Base-by-base conservation (phyloP, 495 filamentous ascomycete species). In the Penicillium paxilli region DNA sequence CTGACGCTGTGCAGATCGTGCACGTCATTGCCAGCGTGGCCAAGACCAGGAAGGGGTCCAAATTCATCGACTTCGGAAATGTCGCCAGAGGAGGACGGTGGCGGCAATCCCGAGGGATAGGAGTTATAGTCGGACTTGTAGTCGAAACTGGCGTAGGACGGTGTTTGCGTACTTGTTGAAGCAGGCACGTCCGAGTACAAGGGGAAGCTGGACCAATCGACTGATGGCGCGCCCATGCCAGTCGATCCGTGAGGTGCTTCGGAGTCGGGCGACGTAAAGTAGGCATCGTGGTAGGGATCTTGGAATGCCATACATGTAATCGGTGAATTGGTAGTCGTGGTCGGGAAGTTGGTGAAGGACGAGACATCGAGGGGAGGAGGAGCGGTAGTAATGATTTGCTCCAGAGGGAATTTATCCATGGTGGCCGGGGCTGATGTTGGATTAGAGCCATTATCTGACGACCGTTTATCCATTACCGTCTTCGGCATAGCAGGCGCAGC, bases 191-290 rank as follows among this genome's bases (percentile, higher is more conserved):
- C 76, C 40, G 75, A 77, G 45, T 83, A 83, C 11, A 90, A 70
- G 46, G 87, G 85, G 59, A 87, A 85, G 48, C 86, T 83, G 35
- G 82, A 86, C 88, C 88, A 92, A 69, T 91, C 87, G 37, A 89
- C 84, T 6, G 85, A 81, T 10, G 80, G 76, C 9, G 84, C 82
- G 44, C 71, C 80, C 55, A 88, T 68, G 5, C 83, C 86, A 10
- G 86, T 82, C 51, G 87, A 88, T 57, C 85, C 83, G 46, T 87
- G 70, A 12, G 87, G 82, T 49, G 80, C 65, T 10, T 92, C 89
- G 49, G 80, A 74, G 48, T 90, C 87, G 1, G 82, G 82, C 5
- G 73, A 73, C 16, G 71, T 66, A 45, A 77, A 75, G 42, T 68
- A 73, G 6, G 65, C 57, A 25, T 78, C 75, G 35, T 71, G 69